These are phyloP conservation scores for Odonthalia washingtoniensis DNA, from an alignment of 31 red algal species.

Conservation along the genomic window DNA sequence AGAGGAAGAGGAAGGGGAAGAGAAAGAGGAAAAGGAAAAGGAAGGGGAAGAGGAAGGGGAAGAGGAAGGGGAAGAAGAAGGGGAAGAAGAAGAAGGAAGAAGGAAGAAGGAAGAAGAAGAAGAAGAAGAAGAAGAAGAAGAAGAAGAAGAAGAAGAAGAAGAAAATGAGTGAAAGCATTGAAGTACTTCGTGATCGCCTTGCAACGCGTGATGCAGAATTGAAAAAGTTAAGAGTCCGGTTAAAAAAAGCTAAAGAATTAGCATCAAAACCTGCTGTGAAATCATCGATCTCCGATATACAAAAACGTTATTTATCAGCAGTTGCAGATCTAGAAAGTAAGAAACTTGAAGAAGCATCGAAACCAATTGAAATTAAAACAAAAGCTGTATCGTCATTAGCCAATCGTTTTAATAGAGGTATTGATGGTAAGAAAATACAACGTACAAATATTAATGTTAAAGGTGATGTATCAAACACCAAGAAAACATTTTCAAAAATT, in stretches of 20 bases:
- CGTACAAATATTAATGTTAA: constrained; percentile 55
- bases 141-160: background rate
- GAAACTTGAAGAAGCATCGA: background rate
- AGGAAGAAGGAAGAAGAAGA: background rate
- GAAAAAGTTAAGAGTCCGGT: constrained; percentile 25
- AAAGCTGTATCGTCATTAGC: constrained; percentile 56
- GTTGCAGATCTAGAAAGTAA: constrained; percentile 52
- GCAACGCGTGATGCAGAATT: constrained; percentile 55
- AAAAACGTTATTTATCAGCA: constrained; percentile 67
- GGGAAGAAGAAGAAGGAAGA: too few relatives aligned
- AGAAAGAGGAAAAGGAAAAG: too few relatives aligned
- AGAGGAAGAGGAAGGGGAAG: background rate
- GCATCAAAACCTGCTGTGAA: constrained; percentile 36
- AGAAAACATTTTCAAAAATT: constrained; percentile 52
- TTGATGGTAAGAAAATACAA: constrained; percentile 39
- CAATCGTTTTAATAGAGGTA: constrained; percentile 68
- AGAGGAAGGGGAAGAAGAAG: background rate
- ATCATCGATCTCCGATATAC: constrained; percentile 65
- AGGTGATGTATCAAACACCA: constrained; percentile 54
- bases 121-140: background rate
- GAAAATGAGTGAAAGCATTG: constrained; percentile 9
- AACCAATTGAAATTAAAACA: background rate
- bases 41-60: constrained; percentile 7
- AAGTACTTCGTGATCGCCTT: constrained; percentile 53
- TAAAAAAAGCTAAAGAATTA: constrained; percentile 47